Evolutionary conservation across 139 green algal species (phyloP).

Genomic region (Chlamydomonas schloesseri): DNA sequence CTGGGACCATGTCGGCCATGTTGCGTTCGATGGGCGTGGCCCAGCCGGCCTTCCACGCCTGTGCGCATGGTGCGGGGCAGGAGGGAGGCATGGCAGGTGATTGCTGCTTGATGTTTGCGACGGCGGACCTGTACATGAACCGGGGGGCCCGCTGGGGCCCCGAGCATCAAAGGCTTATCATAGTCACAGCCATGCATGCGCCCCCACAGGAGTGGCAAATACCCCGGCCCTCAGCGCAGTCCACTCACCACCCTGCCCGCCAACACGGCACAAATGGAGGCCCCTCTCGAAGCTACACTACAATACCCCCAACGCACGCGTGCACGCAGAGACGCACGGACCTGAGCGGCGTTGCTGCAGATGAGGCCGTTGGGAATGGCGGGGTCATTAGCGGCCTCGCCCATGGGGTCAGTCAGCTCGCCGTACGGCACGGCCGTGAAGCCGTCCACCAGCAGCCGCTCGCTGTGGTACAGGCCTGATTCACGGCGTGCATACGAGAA

Average conservation of each 20-base stretch:
- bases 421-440: not conserved
- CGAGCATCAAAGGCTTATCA: no score
- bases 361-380: not conserved
- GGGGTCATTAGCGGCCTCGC: not conserved
- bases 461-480: constrained; percentile 20
- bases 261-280: no score
- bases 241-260: no score
- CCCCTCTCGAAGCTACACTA: no score
- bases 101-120: not conserved
- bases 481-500: no score
- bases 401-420: constrained; percentile 5
- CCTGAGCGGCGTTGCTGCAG: constrained; percentile 24
- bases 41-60: constrained; percentile 38
- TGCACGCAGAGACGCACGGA: no score
- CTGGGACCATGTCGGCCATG: not conserved
- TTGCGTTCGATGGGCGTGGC: not conserved
- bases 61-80: not conserved
- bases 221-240: no score
- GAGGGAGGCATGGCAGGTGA: not conserved
- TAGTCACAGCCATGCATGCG: no score
- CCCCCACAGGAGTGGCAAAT: no score
- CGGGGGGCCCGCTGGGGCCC: no score
- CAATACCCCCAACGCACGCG: no score
- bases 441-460: not conserved
- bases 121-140: no score